A percentile compares a stretch with the other conserved stretches of the same genome.
These are phyloP conservation scores for Coffea canephora DNA, from an alignment of 257 asterid genomes.

Conservation along the genomic window DNA sequence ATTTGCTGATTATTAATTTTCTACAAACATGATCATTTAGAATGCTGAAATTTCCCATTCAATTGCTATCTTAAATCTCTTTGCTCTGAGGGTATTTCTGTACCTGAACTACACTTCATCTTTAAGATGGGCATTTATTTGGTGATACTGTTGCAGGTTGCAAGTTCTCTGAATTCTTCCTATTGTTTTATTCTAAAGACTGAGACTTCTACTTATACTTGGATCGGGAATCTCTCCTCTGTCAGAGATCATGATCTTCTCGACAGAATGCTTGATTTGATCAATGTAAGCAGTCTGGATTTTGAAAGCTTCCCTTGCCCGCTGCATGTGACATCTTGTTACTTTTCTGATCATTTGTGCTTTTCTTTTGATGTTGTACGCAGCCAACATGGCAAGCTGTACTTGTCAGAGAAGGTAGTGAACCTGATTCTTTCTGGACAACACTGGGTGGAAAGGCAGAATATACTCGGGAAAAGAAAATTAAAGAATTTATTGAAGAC, in stretches of 20 bases:
- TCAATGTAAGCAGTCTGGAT: conserved; percentile 46
- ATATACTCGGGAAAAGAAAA: conserved; percentile 51
- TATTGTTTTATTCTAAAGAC: conserved; percentile 72
- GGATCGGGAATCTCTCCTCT: conserved; percentile 70
- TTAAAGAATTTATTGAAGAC: conserved; percentile 53
- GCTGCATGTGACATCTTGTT: not conserved
- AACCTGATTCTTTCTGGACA: conserved; percentile 73
- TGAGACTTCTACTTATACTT: conserved; percentile 50
- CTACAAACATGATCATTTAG: not conserved
- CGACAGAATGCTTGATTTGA: conserved; percentile 65
- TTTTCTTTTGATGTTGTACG: conserved; percentile 8
- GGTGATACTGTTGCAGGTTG: conserved; percentile 42
- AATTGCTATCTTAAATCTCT: not conserved
- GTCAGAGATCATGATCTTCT: conserved; percentile 74
- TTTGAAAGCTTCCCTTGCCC: conserved; percentile 3
- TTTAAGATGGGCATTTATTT: not conserved
- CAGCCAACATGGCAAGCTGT: conserved; percentile 74
- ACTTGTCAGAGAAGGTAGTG: conserved; percentile 77
- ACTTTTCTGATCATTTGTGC: conserved; percentile 12
- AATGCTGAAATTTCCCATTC: not conserved
- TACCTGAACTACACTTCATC: conserved; percentile 4
- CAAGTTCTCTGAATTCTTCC: conserved; percentile 69
- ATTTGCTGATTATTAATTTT: not conserved
- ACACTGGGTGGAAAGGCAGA: conserved; percentile 67
- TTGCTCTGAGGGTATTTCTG: not conserved